Base-by-base conservation (phyloP, 2,329 filamentous ascomycete genomes). In the Aspergillus sergii region DNA sequence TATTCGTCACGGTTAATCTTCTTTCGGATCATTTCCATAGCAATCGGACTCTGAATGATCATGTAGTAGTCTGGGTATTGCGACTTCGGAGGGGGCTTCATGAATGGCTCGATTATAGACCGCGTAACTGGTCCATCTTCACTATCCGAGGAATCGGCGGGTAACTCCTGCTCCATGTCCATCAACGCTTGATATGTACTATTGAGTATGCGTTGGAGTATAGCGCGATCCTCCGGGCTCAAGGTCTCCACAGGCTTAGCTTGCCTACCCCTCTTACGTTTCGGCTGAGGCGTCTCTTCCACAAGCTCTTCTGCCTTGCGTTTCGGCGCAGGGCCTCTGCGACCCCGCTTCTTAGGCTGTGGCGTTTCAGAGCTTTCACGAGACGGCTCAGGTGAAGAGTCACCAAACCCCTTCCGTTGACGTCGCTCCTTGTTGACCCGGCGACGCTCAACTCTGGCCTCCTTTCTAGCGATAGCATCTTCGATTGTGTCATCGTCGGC, bases 1-100 rank as follows among this genome's bases (percentile, higher is more conserved):
- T 99, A 99, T 75, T 97, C 92, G 74, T 96, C 92, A 79, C 92
- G 94, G 83, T 97, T 97, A 81, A 99, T 97, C 83, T 93, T 94
- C 76, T 91, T 92, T 76, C 92, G 89, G 73, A 99, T 97, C 76
- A 93, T 89, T 71, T 97, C 95, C 91, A 98, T 97, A 74, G 92
- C 94, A 74, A 99, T 97, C 0, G 95, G 95, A 60, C 89, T 90
- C 74, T 90, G 88, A 76, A 99, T 99, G 77, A 97, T 88, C 75
- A 94, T 82, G 77, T 97, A 99, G 82, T 99, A 99, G 76, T 98
- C 94, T 30, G 93, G 91, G 75, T 96, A 99, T 64, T 94, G 89
- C 63, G 90, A 89, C 81, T 93, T 96, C 46, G 93, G 90, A 1
- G 94, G 94, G 36, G 97, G 84, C 74, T 95, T 94, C 78, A 98